Evolutionary conservation across 805 yeast genomes (phyloP).

Genomic region (Blastobotrys attinorum): DNA sequence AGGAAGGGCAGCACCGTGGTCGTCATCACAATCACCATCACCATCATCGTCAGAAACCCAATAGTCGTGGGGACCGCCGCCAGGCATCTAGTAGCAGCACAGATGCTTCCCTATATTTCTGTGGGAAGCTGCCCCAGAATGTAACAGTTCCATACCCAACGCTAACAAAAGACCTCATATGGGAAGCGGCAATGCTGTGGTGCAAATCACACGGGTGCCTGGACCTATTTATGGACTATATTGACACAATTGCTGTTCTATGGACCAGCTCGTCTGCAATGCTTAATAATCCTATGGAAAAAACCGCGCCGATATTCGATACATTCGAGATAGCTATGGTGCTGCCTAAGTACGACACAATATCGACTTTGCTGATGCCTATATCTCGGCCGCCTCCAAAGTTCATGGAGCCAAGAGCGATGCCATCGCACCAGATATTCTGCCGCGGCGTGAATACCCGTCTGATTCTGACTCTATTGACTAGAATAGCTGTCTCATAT

Average conservation of each 20-base stretch:
- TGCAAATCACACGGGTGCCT: neutral
- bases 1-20: too few species aligned
- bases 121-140: too few species aligned
- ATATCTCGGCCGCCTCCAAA: neutral
- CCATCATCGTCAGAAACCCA: too few species aligned
- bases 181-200: neutral
- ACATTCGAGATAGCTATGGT: neutral
- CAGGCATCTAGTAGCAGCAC: too few species aligned
- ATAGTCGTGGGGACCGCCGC: too few species aligned
- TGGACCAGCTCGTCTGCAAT: conserved; percentile 1
- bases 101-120: too few species aligned
- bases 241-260: neutral
- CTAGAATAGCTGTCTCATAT: neutral
- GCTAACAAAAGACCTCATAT: neutral
- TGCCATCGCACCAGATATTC: neutral
- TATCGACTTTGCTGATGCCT: neutral
- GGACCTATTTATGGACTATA: neutral
- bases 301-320: neutral
- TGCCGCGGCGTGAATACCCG: conserved; percentile 1
- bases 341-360: neutral
- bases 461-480: neutral
- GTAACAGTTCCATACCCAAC: too few species aligned
- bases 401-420: too few species aligned
- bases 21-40: too few species aligned
- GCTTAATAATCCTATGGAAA: too few species aligned